Percentiles rank a stretch among this genome's conserved stretches.
Conservation (phyloP, 2,329 filamentous ascomycete genomes). For the Ophiosphaerella herpotricha region DNA sequence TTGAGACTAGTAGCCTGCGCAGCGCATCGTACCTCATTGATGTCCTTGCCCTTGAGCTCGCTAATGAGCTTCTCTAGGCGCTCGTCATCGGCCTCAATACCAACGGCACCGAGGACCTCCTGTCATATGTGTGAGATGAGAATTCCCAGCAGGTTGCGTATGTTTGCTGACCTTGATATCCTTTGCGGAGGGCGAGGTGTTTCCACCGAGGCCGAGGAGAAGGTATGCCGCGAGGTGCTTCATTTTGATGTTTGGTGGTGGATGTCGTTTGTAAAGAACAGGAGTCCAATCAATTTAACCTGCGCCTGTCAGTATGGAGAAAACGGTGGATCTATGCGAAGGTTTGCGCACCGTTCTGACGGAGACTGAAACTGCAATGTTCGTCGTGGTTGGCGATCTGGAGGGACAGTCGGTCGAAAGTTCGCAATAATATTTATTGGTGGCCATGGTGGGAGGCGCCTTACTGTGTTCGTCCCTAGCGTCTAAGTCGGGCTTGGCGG, state of each 20-base stretch:
- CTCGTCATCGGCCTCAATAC: slow-evolving; percentile 86
- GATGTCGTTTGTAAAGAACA: slow-evolving; percentile 60
- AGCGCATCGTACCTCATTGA: slow-evolving; percentile 76
- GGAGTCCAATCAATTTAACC: slow-evolving; percentile 93
- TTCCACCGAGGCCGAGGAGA: slow-evolving; percentile 92
- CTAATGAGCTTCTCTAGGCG: slow-evolving; percentile 84
- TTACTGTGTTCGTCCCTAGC: slow-evolving; percentile 1
- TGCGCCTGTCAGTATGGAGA: slow-evolving; percentile 27
- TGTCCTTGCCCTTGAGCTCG: slow-evolving; percentile 89
- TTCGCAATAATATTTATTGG: slow-evolving; percentile 28
- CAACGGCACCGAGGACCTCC: slow-evolving; percentile 89
- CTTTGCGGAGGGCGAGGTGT: slow-evolving; percentile 79
- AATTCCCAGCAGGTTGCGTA: not conserved
- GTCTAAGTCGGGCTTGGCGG: not conserved
- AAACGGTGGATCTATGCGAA: not conserved
- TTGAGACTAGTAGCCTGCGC: not conserved
- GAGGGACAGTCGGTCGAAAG: slow-evolving; percentile 20
- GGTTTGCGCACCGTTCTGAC: slow-evolving; percentile 73
- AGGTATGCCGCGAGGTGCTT: slow-evolving; percentile 99
- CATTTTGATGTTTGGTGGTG: slow-evolving; percentile 70
- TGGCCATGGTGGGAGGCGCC: slow-evolving; percentile 16
- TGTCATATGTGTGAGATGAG: slow-evolving; percentile 44
- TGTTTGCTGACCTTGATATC: slow-evolving; percentile 64
- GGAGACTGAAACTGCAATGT: slow-evolving; percentile 99
- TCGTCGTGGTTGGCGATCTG: slow-evolving; percentile 43